Conservation (phyloP, 1,284 basidiomycete species). For the Tremellales sp. region DNA sequence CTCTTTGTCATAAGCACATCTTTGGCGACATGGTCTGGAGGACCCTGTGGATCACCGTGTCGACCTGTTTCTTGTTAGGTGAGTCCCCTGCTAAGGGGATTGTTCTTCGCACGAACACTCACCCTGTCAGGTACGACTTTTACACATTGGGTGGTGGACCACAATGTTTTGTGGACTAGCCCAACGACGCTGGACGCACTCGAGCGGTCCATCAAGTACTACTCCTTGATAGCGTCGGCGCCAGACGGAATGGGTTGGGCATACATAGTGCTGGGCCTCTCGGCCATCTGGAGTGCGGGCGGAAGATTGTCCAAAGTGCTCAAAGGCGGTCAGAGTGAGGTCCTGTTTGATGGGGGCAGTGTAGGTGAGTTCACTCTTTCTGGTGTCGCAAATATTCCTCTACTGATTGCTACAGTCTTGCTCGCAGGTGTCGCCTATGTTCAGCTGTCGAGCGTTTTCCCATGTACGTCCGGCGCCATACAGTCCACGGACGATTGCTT, state of each 20-base stretch:
- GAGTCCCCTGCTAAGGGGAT: conserved; percentile 4
- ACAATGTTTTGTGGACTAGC: conserved; percentile 44
- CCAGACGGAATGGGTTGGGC: conserved; percentile 33
- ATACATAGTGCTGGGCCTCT: conserved; percentile 30
- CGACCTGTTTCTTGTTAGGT: conserved; percentile 45
- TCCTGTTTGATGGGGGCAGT: conserved; percentile 44
- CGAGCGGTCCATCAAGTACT: conserved; percentile 34
- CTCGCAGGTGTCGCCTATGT: conserved; percentile 39
- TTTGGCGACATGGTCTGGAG: conserved; percentile 45
- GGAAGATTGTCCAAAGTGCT: conserved; percentile 34
- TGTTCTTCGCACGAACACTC: too few relatives aligned
- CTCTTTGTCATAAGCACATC: too few relatives aligned
- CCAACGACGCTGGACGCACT: conserved; percentile 41
- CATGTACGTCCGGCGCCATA: conserved; percentile 33
- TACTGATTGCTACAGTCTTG: conserved; percentile 25
- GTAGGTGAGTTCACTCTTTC: conserved; percentile 22
- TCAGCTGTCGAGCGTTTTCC: conserved; percentile 37
- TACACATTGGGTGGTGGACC: conserved; percentile 47
- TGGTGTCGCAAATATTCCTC: neutral
- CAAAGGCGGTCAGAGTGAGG: conserved; percentile 33
- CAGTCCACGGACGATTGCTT: too few relatives aligned
- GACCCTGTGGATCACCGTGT: conserved; percentile 36
- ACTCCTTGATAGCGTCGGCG: conserved; percentile 31
- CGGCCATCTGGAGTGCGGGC: conserved; percentile 25
- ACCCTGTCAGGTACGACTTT: conserved; percentile 39